phyloP scores from a whole-genome alignment of 1,284 basidiomycete genomes.

The Vanrija sp. region DNA sequence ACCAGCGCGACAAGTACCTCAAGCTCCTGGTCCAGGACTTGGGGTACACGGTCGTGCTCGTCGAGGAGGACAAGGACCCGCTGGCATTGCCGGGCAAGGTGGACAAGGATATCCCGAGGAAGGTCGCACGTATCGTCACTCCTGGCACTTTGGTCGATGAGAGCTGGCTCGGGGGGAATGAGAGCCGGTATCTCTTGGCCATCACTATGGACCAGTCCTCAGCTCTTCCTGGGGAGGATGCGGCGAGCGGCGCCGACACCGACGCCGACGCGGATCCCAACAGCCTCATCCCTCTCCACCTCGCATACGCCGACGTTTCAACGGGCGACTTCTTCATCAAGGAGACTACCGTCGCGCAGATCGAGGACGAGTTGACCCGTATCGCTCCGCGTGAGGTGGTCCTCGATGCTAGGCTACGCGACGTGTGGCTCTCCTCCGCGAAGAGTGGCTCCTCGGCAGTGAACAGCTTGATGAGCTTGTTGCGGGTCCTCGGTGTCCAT shows the following conservation, averaged over 20 bases:
- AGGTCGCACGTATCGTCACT: constrained; percentile 79
- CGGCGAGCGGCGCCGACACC: neutral
- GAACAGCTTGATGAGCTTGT: constrained; percentile 11
- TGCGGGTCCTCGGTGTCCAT: constrained; percentile 33
- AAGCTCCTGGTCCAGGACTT: constrained; percentile 78
- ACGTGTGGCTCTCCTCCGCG: constrained; percentile 14
- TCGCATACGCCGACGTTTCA: constrained; percentile 93
- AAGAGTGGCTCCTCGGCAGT: neutral
- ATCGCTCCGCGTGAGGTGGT: constrained; percentile 80
- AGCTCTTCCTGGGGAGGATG: neutral
- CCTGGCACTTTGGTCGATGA: constrained; percentile 91
- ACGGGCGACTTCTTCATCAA: constrained; percentile 90
- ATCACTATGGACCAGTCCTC: constrained; percentile 50
- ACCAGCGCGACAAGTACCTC: constrained; percentile 77
- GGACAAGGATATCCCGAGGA: constrained; percentile 49
- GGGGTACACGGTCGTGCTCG: constrained; percentile 79
- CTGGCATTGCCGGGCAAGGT: neutral
- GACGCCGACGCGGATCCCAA: constrained; percentile 22
- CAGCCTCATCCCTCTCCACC: constrained; percentile 47
- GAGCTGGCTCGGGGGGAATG: constrained; percentile 72
- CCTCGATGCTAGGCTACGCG: constrained; percentile 55
- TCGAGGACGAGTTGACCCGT: constrained; percentile 79
- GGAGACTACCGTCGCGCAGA: constrained; percentile 53
- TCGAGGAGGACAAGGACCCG: constrained; percentile 69
- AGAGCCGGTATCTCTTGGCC: constrained; percentile 83